phyloP scores from a whole-genome alignment of 345 rosid species.

The Excoecaria cochinchinensis region DNA sequence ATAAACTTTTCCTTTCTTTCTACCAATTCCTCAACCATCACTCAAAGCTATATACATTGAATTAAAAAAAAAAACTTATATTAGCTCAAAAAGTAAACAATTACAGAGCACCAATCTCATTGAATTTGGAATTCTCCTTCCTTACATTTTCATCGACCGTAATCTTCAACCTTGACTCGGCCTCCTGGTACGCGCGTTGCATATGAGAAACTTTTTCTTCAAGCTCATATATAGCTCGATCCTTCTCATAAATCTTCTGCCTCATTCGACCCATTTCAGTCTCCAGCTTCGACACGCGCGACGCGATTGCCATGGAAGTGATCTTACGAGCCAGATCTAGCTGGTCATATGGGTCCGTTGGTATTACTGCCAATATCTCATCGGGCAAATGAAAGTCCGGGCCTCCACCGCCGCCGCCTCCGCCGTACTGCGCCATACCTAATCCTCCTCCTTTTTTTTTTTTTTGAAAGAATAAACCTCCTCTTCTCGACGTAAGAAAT shows the following conservation, averaged over 20 bases:
- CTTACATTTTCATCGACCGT: conserved; percentile 70
- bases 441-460: neutral
- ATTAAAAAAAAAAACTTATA: neutral
- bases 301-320: conserved; percentile 92
- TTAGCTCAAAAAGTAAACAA: neutral
- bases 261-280: conserved; percentile 53
- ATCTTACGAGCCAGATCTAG: conserved; percentile 96
- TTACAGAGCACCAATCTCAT: neutral
- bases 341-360: conserved; percentile 86
- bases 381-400: conserved; percentile 66
- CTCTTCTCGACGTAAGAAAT: neutral
- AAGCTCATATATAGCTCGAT: conserved; percentile 55
- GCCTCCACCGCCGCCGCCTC: conserved; percentile 35
- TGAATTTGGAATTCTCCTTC: neutral
- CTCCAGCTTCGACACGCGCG: conserved; percentile 83
- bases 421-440: conserved; percentile 37
- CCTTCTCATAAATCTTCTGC: conserved; percentile 61
- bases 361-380: conserved; percentile 75
- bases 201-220: conserved; percentile 47
- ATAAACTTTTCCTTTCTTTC: neutral
- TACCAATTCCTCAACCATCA: neutral
- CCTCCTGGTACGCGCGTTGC: conserved; percentile 51
- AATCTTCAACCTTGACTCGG: conserved; percentile 57
- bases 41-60: neutral
- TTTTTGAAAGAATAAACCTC: neutral